A percentile compares a stretch with the other conserved stretches of the same genome.
These are phyloP conservation scores for Luvunga scandens DNA, from an alignment of 345 rosid species.

Conservation along the genomic window DNA sequence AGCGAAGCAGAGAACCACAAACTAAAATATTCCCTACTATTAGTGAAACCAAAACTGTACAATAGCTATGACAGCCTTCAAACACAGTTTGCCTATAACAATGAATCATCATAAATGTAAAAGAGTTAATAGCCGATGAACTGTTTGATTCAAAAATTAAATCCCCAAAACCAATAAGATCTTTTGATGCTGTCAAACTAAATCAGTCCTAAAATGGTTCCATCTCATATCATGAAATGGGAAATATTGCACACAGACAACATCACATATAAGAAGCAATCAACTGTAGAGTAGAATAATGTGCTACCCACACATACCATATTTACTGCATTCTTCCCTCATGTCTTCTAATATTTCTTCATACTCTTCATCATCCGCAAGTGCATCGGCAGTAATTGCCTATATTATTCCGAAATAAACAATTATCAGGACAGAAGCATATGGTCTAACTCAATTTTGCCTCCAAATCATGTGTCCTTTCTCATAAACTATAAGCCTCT, in stretches of 20 bases:
- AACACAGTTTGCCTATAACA: background rate
- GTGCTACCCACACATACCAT: constrained; percentile 15
- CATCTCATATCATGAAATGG: background rate
- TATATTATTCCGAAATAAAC: background rate
- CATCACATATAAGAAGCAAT: background rate
- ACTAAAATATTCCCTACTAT: background rate
- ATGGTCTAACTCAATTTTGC: background rate
- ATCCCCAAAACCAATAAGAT: background rate
- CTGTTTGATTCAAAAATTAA: background rate
- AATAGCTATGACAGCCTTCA: background rate
- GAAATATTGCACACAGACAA: background rate
- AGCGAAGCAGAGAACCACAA: background rate
- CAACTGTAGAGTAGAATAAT: background rate
- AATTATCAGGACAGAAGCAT: background rate
- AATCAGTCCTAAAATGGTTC: background rate
- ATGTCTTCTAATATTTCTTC: constrained; percentile 35
- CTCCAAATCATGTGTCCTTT: background rate
- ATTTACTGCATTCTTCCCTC: constrained; percentile 33
- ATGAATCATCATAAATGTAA: background rate
- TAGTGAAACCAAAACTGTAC: background rate
- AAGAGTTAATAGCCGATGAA: background rate
- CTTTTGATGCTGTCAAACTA: background rate
- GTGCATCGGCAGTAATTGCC: constrained; percentile 27
- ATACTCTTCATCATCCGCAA: constrained; percentile 29
- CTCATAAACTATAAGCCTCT: background rate